Evolutionary conservation across 2,329 filamentous ascomycete species (phyloP).

Genomic region (Bimuria novae-zelandiae): DNA sequence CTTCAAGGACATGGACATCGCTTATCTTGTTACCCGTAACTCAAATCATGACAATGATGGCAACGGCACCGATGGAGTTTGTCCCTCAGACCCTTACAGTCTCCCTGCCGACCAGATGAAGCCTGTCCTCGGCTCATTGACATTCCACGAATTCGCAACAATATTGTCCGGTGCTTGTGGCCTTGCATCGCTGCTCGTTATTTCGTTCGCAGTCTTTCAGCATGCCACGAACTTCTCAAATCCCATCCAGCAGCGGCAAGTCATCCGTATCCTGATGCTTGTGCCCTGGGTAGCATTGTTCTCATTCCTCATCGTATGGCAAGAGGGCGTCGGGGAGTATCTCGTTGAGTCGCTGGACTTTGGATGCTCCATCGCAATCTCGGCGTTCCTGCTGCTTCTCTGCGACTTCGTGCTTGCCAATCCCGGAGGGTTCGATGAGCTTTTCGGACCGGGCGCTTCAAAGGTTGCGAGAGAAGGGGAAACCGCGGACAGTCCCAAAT

Average conservation of each 20-base stretch:
- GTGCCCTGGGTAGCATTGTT: slow-evolving; percentile 25
- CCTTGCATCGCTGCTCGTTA: slow-evolving; percentile 14
- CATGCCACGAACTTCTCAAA: slow-evolving; percentile 24
- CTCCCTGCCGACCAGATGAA: slow-evolving; percentile 13
- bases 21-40: slow-evolving; percentile 13
- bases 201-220: slow-evolving; percentile 11
- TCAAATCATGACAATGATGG: slow-evolving; percentile 7
- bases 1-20: slow-evolving; percentile 5
- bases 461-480: slow-evolving; percentile 14
- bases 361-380: slow-evolving; percentile 36
- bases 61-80: slow-evolving; percentile 6
- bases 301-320: slow-evolving; percentile 21
- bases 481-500: slow-evolving; percentile 23
- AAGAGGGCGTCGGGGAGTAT: slow-evolving; percentile 18
- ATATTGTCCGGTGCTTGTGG: slow-evolving; percentile 21
- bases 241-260: slow-evolving; percentile 26
- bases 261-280: slow-evolving; percentile 25
- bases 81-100: slow-evolving; percentile 12
- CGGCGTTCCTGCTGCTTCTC: slow-evolving; percentile 36
- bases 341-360: slow-evolving; percentile 26
- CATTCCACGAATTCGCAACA: slow-evolving; percentile 21
- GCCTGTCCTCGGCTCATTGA: slow-evolving; percentile 20
- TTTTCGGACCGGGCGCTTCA: slow-evolving; percentile 29
- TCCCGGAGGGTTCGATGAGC: slow-evolving; percentile 31
- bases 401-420: slow-evolving; percentile 37